A percentile compares a stretch with the other conserved stretches of the same genome.
phyloP scores from a whole-genome alignment of 768 basidiomycete genomes.

The Lactarius hengduanensis region DNA sequence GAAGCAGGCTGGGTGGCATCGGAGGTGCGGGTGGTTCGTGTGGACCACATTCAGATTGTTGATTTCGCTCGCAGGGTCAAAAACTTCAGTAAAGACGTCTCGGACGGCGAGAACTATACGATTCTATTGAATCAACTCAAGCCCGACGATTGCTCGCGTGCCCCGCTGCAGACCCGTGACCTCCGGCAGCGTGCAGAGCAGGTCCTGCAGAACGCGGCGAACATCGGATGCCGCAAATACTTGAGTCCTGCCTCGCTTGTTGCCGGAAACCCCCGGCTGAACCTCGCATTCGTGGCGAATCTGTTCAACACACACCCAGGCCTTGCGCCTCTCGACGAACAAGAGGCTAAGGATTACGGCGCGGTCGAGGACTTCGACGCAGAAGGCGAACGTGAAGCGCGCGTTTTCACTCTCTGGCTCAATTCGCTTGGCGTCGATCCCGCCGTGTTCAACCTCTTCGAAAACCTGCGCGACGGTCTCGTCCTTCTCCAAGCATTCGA shows the following conservation, averaged over 20 bases:
- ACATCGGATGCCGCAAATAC: slow-evolving; percentile 94
- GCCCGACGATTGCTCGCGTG: slow-evolving; percentile 88
- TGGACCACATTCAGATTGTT: neutral
- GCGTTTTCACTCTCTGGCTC: slow-evolving; percentile 97
- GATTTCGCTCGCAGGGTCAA: slow-evolving; percentile 63
- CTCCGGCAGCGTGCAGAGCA: slow-evolving; percentile 85
- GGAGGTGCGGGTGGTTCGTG: slow-evolving; percentile 51
- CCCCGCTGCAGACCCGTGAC: slow-evolving; percentile 84
- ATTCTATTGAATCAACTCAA: slow-evolving; percentile 94
- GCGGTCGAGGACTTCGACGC: slow-evolving; percentile 97
- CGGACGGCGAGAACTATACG: slow-evolving; percentile 97
- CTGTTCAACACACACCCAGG: slow-evolving; percentile 98
- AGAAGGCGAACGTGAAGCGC: slow-evolving; percentile 96
- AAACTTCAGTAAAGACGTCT: slow-evolving; percentile 98
- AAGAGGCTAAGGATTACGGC: slow-evolving; percentile 89
- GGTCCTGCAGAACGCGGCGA: slow-evolving; percentile 91
- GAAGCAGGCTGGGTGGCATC: slow-evolving; percentile 89
- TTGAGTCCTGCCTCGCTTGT: slow-evolving; percentile 89
- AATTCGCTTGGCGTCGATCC: slow-evolving; percentile 98
- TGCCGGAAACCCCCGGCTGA: slow-evolving; percentile 93
- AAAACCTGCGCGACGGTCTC: slow-evolving; percentile 91
- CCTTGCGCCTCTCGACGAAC: slow-evolving; percentile 89
- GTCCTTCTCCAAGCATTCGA: slow-evolving; percentile 95
- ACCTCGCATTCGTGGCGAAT: slow-evolving; percentile 97
- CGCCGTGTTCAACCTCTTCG: slow-evolving; percentile 93